These are phyloP conservation scores for Populus alba DNA, from an alignment of 345 rosid genomes.

Conservation along the genomic window DNA sequence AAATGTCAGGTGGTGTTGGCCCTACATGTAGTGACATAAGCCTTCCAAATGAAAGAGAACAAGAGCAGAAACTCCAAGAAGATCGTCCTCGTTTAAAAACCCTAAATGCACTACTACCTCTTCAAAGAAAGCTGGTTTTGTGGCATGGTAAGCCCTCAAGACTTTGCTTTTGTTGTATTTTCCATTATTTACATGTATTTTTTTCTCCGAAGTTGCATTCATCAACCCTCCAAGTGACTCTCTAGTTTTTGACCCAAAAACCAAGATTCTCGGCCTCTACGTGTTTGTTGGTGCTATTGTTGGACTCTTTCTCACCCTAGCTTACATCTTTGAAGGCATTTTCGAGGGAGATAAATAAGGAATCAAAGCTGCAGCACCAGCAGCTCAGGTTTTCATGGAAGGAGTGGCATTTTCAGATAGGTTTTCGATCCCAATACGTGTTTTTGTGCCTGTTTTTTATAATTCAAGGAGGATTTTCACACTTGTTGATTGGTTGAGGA, in stretches of 20 bases:
- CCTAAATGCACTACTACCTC: constrained; percentile 9
- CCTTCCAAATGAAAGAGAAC: constrained; percentile 47
- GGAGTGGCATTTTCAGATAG: constrained; percentile 57
- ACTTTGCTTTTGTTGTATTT: constrained; percentile 51
- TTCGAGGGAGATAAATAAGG: constrained; percentile 66
- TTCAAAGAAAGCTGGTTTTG: constrained; percentile 26
- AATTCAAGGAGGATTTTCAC: constrained; percentile 66
- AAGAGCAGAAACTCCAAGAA: constrained; percentile 21
- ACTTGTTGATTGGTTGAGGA: constrained; percentile 61
- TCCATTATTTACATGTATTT: constrained; percentile 63
- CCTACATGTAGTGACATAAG: constrained; percentile 51
- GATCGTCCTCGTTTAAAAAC: constrained; percentile 9
- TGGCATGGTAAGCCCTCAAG: constrained; percentile 58
- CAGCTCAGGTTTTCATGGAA: constrained; percentile 84
- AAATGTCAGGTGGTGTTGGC: constrained; percentile 85
- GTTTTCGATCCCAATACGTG: constrained; percentile 70
- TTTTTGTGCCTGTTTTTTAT: constrained; percentile 72
- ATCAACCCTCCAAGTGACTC: constrained; percentile 32
- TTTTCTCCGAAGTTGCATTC: constrained; percentile 56
- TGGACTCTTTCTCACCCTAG: constrained; percentile 66
- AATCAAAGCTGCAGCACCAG: constrained; percentile 68
- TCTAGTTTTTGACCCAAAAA: constrained; percentile 36
- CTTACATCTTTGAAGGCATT: constrained; percentile 72
- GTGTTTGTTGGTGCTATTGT: constrained; percentile 45
- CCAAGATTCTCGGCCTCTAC: constrained; percentile 47